Base-by-base conservation (phyloP, 2,329 filamentous ascomycete species). In the Diaporthe ilicicola region DNA sequence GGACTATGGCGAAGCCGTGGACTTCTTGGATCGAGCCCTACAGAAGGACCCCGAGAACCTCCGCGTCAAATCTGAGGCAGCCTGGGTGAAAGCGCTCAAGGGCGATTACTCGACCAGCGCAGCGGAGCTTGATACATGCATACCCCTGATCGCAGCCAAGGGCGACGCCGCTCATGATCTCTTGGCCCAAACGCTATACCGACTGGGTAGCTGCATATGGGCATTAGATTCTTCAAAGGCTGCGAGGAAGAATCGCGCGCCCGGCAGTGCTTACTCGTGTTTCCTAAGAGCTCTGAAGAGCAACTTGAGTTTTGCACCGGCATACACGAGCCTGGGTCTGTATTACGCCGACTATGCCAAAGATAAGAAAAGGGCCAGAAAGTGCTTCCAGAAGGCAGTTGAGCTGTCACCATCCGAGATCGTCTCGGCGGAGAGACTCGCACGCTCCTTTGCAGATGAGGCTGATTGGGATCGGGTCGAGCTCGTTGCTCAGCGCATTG, bases 391-490 rank as follows among this genome's bases (percentile, higher is more conserved):
- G 76, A 98, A 98, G 79, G 96, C 96, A 0, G 93, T 99, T 62
- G 96, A 99, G 80, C 84, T 99, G 3, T 99, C 96, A 0, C 84
- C 94, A 0, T 91, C 93, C 0, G 96, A 99, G 78, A 89, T 97
- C 1, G 87, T 92, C 75, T 94, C 96, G 44, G 96, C 96, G 0
- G 94, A 98, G 80, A 89, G 94, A 34, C 87, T 99, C 19, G 95
- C 96, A 1, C 89, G 89, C 71, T 91, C 91, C 0, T 99, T 98
- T 79, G 95, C 97, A 0, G 91, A 97, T 67, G 91, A 94, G 74
- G 91, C 93, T 46, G 96, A 99, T 77, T 99, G 96, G 96, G 96
- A 98, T 75, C 90, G 97, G 64, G 97, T 99, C 9, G 96, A 98
- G 82, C 89, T 97, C 24, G 91, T 99, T 39, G 93, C 96, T 1